Evolutionary conservation across 2,329 filamentous ascomycete genomes (phyloP).

Genomic region (Dothiorella sarmentorum): DNA sequence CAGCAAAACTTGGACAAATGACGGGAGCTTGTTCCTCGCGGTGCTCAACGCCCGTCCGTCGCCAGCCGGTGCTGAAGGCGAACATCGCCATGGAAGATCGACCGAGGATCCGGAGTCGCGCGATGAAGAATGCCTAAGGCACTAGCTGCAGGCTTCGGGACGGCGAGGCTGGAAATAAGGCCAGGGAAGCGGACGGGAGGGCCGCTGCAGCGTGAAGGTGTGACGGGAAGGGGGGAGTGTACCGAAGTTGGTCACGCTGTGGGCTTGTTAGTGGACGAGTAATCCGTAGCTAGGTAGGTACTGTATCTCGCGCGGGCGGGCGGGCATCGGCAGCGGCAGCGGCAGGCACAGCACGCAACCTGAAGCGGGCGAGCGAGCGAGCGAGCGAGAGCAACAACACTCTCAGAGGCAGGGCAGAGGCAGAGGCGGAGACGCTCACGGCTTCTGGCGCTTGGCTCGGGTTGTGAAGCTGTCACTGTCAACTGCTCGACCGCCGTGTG

Average conservation of each 20-base stretch:
- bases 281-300: too few relatives aligned
- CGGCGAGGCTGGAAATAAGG: conserved; percentile 10
- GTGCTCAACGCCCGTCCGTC: too few relatives aligned
- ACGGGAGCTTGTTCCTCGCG: too few relatives aligned
- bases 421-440: too few relatives aligned
- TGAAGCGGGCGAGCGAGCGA: not conserved
- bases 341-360: not conserved
- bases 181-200: conserved; percentile 7
- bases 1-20: conserved; percentile 5
- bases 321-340: not conserved
- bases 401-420: not conserved
- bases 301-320: conserved; percentile 1
- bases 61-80: too few relatives aligned
- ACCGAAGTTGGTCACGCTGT: conserved; percentile 5
- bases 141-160: not conserved
- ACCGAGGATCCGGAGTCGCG: too few relatives aligned
- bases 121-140: conserved; percentile 14
- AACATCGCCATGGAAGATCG: not conserved
- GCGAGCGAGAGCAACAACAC: not conserved
- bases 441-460: too few relatives aligned
- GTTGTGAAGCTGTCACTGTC: too few relatives aligned
- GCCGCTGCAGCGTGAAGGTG: conserved; percentile 4
- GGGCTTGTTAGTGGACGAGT: conserved; percentile 8
- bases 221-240: not conserved
- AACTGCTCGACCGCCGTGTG: not conserved